These are phyloP conservation scores for Actinidia polygama DNA, from an alignment of 179 eudicot genomes.

Conservation along the genomic window DNA sequence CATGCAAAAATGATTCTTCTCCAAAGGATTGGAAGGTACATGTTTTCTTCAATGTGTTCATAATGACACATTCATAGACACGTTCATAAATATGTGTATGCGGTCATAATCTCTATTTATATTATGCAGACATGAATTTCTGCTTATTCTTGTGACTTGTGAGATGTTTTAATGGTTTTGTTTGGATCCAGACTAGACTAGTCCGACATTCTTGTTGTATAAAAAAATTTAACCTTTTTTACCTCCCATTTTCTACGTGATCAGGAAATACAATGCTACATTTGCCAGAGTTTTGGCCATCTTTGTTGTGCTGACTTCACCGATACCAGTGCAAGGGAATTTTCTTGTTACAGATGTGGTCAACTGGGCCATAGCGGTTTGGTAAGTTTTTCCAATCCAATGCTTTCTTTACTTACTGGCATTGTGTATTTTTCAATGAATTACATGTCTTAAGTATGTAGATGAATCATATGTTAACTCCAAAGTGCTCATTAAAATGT, in stretches of 20 bases:
- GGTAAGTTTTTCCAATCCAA: conserved; percentile 46
- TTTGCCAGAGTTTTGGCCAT: conserved; percentile 85
- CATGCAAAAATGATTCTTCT: too few relatives aligned
- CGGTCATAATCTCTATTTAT: too few relatives aligned
- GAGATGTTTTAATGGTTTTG: background rate
- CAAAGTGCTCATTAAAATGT: background rate
- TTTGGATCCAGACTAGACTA: background rate
- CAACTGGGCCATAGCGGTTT: conserved; percentile 80
- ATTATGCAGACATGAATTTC: background rate
- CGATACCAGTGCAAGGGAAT: conserved; percentile 46
- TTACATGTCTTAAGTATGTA: background rate
- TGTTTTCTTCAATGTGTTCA: too few relatives aligned
- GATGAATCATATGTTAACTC: background rate
- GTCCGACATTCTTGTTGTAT: background rate
- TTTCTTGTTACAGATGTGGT: conserved; percentile 94
- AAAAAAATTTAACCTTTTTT: background rate
- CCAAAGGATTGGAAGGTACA: too few relatives aligned
- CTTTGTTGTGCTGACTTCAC: conserved; percentile 79
- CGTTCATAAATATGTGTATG: too few relatives aligned
- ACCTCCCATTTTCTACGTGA: background rate
- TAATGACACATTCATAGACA: too few relatives aligned
- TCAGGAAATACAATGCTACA: conserved; percentile 88
- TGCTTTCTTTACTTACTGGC: background rate
- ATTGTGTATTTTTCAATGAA: background rate
- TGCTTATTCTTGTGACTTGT: background rate